A percentile compares a stretch with the other conserved stretches of the same genome.
Conservation (phyloP, 1,139 yeast genomes). For the Candida anutae region DNA sequence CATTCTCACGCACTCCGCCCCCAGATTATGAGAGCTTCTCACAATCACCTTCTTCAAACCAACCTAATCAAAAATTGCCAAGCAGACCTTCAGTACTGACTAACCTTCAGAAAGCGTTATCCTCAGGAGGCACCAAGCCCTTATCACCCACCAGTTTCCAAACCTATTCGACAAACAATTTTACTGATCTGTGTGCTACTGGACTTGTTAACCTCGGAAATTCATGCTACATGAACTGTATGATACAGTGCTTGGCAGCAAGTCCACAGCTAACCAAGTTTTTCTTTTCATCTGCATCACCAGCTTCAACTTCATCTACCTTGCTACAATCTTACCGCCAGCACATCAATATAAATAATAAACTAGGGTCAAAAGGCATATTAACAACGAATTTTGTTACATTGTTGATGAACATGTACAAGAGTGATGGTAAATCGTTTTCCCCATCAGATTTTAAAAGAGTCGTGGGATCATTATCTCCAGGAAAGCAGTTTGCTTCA, state of each 20-base stretch:
- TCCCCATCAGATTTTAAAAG: slow-evolving; percentile 55
- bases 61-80: slow-evolving; percentile 9
- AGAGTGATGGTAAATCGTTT: slow-evolving; percentile 39
- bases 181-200: slow-evolving; percentile 30
- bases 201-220: slow-evolving; percentile 83
- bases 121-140: background rate
- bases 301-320: slow-evolving; percentile 6
- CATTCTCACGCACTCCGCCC: slow-evolving; percentile 2
- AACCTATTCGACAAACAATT: slow-evolving; percentile 10
- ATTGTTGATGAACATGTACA: slow-evolving; percentile 53
- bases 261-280: slow-evolving; percentile 36
- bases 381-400: slow-evolving; percentile 68
- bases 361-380: slow-evolving; percentile 77
- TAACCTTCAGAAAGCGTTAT: slow-evolving; percentile 1
- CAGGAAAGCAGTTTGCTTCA: slow-evolving; percentile 55
- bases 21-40: too few species aligned
- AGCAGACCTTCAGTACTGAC: slow-evolving; percentile 3
- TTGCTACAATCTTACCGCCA: slow-evolving; percentile 44
- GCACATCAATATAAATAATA: slow-evolving; percentile 69
- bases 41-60: too few species aligned
- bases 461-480: slow-evolving; percentile 62
- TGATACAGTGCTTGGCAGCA: slow-evolving; percentile 69
- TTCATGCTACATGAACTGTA: slow-evolving; percentile 90
- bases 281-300: slow-evolving; percentile 24
- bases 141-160: slow-evolving; percentile 3